phyloP scores from a whole-genome alignment of 352 stramenopile species.

The Phytophthora sp. region DNA sequence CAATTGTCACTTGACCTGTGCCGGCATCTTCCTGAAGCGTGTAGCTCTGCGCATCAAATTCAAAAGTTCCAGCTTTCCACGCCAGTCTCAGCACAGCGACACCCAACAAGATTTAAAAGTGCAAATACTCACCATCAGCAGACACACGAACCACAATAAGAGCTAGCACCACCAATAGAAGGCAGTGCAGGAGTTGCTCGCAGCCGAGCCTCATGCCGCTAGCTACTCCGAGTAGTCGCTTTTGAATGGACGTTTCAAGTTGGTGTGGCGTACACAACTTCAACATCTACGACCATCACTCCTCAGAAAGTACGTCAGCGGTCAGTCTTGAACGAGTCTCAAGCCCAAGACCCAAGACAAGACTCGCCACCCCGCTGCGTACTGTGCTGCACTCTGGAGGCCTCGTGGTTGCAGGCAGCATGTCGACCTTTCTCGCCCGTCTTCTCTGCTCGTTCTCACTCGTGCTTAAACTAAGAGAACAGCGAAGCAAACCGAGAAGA shows the following conservation, averaged over 20 bases:
- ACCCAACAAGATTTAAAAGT: neutral
- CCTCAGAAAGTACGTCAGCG: constrained; percentile 25
- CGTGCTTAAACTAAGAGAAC: constrained; percentile 11
- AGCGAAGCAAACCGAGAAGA: constrained; percentile 35
- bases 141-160: constrained; percentile 41
- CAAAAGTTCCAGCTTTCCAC: constrained; percentile 57
- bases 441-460: constrained; percentile 17
- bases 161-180: neutral
- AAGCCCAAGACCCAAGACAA: too few relatives aligned
- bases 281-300: constrained; percentile 40
- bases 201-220: neutral
- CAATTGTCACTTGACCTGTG: constrained; percentile 52
- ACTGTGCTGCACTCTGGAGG: constrained; percentile 5
- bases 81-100: neutral
- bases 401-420: constrained; percentile 14
- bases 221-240: neutral
- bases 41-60: constrained; percentile 59
- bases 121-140: constrained; percentile 39
- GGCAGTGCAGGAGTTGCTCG: neutral
- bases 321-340: too few relatives aligned
- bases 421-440: constrained; percentile 14
- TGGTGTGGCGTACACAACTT: constrained; percentile 30
- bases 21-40: constrained; percentile 55
- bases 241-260: constrained; percentile 12
- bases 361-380: neutral